phyloP scores from a whole-genome alignment of 345 rosid genomes.

The Murraya paniculata region DNA sequence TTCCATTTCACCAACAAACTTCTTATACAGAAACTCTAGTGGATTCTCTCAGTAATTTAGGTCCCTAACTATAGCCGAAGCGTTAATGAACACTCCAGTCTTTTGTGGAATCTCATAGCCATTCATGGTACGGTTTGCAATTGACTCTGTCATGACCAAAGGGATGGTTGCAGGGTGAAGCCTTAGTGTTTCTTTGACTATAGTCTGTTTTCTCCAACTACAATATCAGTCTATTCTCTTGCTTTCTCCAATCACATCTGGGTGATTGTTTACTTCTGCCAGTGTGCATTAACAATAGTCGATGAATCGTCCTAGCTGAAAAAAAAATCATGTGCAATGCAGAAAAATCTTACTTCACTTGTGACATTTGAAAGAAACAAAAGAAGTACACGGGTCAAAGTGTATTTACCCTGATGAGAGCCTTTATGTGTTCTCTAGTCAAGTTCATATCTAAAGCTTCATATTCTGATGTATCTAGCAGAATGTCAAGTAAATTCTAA shows the following conservation, averaged over 20 bases:
- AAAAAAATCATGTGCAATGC: constrained; percentile 42
- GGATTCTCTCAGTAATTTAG: constrained; percentile 51
- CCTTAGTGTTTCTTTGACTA: constrained; percentile 57
- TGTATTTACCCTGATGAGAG: no score
- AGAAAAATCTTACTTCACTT: no score
- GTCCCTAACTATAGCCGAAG: constrained; percentile 59
- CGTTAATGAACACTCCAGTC: constrained; percentile 44
- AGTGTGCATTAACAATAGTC: constrained; percentile 44
- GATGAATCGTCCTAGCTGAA: constrained; percentile 67
- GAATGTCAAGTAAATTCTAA: no score
- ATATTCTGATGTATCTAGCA: no score
- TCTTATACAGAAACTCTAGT: constrained; percentile 52
- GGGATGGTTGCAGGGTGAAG: constrained; percentile 66
- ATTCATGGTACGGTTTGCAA: constrained; percentile 29
- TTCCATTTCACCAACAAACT: constrained; percentile 32
- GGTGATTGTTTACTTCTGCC: constrained; percentile 67
- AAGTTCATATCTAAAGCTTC: no score
- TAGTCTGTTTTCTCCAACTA: constrained; percentile 23
- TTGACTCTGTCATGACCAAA: constrained; percentile 49
- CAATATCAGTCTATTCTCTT: constrained; percentile 46
- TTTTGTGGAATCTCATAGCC: constrained; percentile 49
- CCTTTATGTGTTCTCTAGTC: no score
- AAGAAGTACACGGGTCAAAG: no score
- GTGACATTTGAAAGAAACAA: no score
- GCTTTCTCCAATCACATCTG: constrained; percentile 42